phyloP scores from a whole-genome alignment of 2,329 filamentous ascomycete genomes.

The Sporothrix pseudoabietina region DNA sequence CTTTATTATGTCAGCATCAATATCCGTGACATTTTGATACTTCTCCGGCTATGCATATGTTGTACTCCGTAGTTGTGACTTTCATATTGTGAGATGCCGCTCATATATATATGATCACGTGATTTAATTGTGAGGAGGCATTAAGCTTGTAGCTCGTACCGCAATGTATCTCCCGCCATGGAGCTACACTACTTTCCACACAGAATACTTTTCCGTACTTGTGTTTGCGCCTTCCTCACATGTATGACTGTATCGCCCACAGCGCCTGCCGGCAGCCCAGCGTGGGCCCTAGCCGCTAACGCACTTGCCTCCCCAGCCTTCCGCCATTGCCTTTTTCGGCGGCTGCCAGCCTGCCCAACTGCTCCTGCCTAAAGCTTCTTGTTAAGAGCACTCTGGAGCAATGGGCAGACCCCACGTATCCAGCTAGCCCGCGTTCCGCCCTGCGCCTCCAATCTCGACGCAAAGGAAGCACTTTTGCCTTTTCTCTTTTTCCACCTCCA shows the following conservation, averaged over 20 bases:
- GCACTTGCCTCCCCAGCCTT: constrained; percentile 10
- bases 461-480: background rate
- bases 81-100: background rate
- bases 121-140: background rate
- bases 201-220: background rate
- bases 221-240: background rate
- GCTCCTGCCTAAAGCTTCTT: background rate
- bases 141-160: too few relatives aligned
- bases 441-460: constrained; percentile 11
- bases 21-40: background rate
- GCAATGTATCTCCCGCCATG: background rate
- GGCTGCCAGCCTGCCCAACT: background rate
- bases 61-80: background rate
- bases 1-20: background rate
- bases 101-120: background rate
- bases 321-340: background rate
- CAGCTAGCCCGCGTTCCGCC: constrained; percentile 19
- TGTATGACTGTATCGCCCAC: background rate
- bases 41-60: background rate
- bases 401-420: constrained; percentile 33
- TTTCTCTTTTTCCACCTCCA: constrained; percentile 11
- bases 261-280: background rate
- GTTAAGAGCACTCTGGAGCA: constrained; percentile 13
- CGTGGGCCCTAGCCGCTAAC: constrained; percentile 7
- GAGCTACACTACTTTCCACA: too few relatives aligned